Conservation (phyloP, 1,284 basidiomycete genomes). For the Sporisorium graminicola region DNA sequence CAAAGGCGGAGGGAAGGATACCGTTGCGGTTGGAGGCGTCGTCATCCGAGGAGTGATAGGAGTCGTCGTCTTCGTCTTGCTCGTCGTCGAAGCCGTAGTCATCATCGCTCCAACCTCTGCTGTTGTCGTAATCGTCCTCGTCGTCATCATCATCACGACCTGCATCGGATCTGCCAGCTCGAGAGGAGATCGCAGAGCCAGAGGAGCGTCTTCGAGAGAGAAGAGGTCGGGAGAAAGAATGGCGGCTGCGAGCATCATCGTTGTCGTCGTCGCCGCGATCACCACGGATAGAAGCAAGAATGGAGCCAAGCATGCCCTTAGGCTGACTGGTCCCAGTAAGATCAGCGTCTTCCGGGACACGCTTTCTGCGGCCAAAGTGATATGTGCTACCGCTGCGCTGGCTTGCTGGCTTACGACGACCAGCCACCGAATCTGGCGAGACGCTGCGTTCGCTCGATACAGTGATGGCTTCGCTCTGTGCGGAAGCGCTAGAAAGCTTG, state of each 20-base stretch:
- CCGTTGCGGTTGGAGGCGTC: slow-evolving; percentile 50
- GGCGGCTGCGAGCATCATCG: slow-evolving; percentile 52
- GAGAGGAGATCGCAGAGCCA: slow-evolving; percentile 42
- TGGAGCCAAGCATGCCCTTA: slow-evolving; percentile 62
- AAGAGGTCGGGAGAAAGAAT: slow-evolving; percentile 50
- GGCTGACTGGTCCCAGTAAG: slow-evolving; percentile 34
- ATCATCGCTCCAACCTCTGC: slow-evolving; percentile 54
- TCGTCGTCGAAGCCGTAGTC: slow-evolving; percentile 55
- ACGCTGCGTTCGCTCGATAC: slow-evolving; percentile 44
- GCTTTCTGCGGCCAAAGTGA: slow-evolving; percentile 48
- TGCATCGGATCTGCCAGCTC: slow-evolving; percentile 34
- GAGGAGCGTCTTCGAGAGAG: slow-evolving; percentile 48
- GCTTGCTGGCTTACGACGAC: slow-evolving; percentile 47
- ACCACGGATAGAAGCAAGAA: slow-evolving; percentile 62
- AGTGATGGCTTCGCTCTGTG: slow-evolving; percentile 47
- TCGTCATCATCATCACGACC: slow-evolving; percentile 48
- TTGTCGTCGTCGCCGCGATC: slow-evolving; percentile 53
- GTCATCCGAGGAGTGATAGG: slow-evolving; percentile 56
- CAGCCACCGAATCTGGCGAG: slow-evolving; percentile 44
- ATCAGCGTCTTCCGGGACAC: slow-evolving; percentile 38
- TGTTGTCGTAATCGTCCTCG: slow-evolving; percentile 27
- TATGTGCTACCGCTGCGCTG: slow-evolving; percentile 54
- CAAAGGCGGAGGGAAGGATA: slow-evolving; percentile 64
- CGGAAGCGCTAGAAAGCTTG: slow-evolving; percentile 41
- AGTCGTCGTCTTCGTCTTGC: slow-evolving; percentile 45